Percentiles rank a stretch among this genome's conserved stretches.
Conservation (phyloP, 345 rosid genomes). For the Rhizophora apiculata region DNA sequence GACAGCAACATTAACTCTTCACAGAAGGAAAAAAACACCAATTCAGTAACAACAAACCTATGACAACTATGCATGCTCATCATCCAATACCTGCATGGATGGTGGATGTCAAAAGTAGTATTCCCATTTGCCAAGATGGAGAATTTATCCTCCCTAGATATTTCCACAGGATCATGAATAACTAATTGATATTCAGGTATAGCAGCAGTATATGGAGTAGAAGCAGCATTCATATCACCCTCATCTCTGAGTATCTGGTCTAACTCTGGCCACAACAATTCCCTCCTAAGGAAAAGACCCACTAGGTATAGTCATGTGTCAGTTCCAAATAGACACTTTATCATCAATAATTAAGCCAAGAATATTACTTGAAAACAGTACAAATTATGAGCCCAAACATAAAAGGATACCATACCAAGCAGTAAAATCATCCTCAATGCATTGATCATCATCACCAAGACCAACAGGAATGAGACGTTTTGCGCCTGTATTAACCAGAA, state of each 20-base stretch:
- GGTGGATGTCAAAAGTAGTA: constrained; percentile 67
- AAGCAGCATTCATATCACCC: constrained; percentile 58
- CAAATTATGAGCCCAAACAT: neutral
- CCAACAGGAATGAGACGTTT: constrained; percentile 72
- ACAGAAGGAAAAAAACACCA: constrained; percentile 13
- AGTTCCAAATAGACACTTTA: neutral
- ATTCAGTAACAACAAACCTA: constrained; percentile 22
- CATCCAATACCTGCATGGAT: constrained; percentile 70
- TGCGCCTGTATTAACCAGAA: constrained; percentile 48
- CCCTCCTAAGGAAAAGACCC: constrained; percentile 50
- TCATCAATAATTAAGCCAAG: constrained; percentile 6
- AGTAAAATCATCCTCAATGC: constrained; percentile 88
- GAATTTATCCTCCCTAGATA: constrained; percentile 34
- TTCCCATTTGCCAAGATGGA: constrained; percentile 54
- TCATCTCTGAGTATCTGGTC: constrained; percentile 77
- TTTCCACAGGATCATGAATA: constrained; percentile 48
- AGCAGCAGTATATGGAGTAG: constrained; percentile 87
- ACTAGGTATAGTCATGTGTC: neutral
- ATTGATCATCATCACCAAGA: constrained; percentile 92
- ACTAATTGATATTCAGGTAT: constrained; percentile 80
- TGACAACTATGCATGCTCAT: neutral
- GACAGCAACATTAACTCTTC: constrained; percentile 73
- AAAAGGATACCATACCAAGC: constrained; percentile 27
- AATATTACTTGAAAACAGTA: neutral
- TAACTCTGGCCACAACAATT: constrained; percentile 78